phyloP scores from a whole-genome alignment of 306 rosid genomes.

The Sindora glabra region DNA sequence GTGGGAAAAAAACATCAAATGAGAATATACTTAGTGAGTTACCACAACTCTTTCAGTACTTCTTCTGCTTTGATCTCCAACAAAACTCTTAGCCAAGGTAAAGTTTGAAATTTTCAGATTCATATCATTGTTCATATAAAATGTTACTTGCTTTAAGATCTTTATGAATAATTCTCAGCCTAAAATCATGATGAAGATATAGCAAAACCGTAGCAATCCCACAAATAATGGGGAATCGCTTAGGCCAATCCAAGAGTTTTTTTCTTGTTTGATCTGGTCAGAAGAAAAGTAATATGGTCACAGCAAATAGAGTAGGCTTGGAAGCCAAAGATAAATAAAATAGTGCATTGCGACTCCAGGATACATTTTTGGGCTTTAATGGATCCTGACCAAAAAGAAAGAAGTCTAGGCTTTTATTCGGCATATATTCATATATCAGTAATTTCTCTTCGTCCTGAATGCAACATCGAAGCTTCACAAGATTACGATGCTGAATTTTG shows the following conservation, averaged over 20 bases:
- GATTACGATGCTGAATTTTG: slow-evolving; percentile 17
- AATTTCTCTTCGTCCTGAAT: slow-evolving; percentile 12
- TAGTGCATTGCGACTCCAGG: no score
- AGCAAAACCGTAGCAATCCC: slow-evolving; percentile 35
- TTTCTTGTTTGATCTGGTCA: slow-evolving; percentile 15
- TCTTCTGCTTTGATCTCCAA: slow-evolving; percentile 26
- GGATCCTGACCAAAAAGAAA: slow-evolving; percentile 6
- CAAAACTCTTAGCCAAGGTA: slow-evolving; percentile 25
- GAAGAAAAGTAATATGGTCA: neutral
- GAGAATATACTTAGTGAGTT: slow-evolving; percentile 16
- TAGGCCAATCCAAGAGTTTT: slow-evolving; percentile 20
- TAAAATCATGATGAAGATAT: slow-evolving; percentile 33
- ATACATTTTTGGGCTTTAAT: neutral
- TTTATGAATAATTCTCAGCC: slow-evolving; percentile 31
- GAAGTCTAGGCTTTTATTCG: slow-evolving; percentile 8
- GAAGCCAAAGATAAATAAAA: neutral
- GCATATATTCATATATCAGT: slow-evolving; percentile 13
- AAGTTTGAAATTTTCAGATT: slow-evolving; percentile 35
- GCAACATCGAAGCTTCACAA: slow-evolving; percentile 21
- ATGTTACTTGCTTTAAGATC: slow-evolving; percentile 34
- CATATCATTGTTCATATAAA: slow-evolving; percentile 26
- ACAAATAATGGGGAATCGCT: slow-evolving; percentile 25
- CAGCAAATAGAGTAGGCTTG: neutral
- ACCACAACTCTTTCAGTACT: slow-evolving; percentile 32
- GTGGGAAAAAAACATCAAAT: neutral